Conservation (phyloP, 352 stramenopile species). For the Saprolegnia diclina region DNA sequence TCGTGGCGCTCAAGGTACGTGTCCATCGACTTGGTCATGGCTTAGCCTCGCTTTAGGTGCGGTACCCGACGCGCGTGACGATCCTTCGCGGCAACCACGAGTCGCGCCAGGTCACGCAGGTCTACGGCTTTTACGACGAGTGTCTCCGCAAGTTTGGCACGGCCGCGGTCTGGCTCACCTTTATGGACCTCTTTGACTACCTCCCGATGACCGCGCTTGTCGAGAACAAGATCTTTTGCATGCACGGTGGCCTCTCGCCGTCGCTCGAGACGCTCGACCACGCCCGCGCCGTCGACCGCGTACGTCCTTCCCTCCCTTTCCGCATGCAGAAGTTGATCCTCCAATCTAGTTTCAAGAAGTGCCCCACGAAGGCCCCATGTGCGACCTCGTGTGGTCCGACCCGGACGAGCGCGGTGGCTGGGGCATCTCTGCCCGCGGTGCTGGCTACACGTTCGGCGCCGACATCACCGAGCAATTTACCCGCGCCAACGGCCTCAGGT, state of each 20-base stretch:
- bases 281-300: slow-evolving; percentile 76
- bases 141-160: slow-evolving; percentile 80
- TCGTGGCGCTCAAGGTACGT: slow-evolving; percentile 84
- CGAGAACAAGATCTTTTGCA: slow-evolving; percentile 53
- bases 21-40: too few species aligned
- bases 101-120: slow-evolving; percentile 69
- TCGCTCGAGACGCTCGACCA: slow-evolving; percentile 86
- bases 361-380: slow-evolving; percentile 34
- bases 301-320: slow-evolving; percentile 78
- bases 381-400: slow-evolving; percentile 78
- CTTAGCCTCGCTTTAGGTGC: neutral
- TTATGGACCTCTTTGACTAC: slow-evolving; percentile 73
- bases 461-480: slow-evolving; percentile 79
- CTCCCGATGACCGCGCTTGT: slow-evolving; percentile 72
- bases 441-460: slow-evolving; percentile 81
- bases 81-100: slow-evolving; percentile 96
- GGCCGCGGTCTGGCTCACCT: slow-evolving; percentile 57
- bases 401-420: slow-evolving; percentile 43
- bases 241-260: slow-evolving; percentile 58
- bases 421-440: slow-evolving; percentile 63
- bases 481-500: slow-evolving; percentile 59
- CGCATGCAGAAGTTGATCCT: too few species aligned
- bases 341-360: slow-evolving; percentile 29
- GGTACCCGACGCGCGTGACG: slow-evolving; percentile 85
- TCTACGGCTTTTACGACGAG: slow-evolving; percentile 80